Percentiles rank a stretch among this genome's conserved stretches.
Evolutionary conservation across 2,329 filamentous ascomycete species (phyloP).

Genomic region (Dactylellina haptotyla): DNA sequence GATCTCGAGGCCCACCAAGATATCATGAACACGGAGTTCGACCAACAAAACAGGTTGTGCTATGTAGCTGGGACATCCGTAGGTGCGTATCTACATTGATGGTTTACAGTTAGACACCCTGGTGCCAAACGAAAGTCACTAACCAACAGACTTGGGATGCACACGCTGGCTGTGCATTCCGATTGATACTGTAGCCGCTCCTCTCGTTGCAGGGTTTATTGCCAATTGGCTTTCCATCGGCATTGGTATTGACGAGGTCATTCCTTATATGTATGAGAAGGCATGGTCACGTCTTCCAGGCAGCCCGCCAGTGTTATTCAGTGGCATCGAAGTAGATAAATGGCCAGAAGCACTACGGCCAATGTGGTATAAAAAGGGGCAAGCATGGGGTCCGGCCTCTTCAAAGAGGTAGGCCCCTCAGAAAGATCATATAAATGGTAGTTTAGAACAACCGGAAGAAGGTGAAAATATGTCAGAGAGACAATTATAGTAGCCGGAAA

Average conservation of each 20-base stretch:
- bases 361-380: slow-evolving; percentile 8
- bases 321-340: background rate
- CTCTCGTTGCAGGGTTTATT: background rate
- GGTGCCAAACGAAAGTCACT: background rate
- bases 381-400: no score
- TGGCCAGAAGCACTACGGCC: background rate
- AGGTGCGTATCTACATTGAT: background rate
- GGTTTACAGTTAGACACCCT: background rate
- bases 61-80: background rate
- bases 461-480: no score
- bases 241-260: background rate
- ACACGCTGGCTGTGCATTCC: background rate
- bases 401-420: no score
- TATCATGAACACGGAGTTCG: no score
- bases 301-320: background rate
- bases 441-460: no score
- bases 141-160: background rate
- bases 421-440: no score
- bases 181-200: background rate
- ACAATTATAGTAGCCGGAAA: no score
- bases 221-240: background rate
- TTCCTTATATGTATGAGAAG: background rate
- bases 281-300: background rate
- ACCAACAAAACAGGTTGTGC: background rate
- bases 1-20: background rate